These are phyloP conservation scores for Nephromyces sp. DNA, from an alignment of 169 alveolate species.

Conservation along the genomic window DNA sequence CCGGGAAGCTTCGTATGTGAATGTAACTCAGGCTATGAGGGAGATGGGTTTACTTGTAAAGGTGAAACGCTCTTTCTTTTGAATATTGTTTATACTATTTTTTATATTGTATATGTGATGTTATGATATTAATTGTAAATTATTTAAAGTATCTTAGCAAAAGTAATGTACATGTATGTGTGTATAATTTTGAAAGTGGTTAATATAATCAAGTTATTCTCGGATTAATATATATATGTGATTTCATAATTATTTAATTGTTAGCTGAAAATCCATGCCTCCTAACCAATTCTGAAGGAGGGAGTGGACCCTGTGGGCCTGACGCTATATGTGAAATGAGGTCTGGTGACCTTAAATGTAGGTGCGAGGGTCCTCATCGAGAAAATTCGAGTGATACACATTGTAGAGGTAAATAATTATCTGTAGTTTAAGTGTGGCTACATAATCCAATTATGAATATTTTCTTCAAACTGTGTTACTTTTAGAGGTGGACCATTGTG, in stretches of 20 bases:
- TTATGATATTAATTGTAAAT: slow-evolving; percentile 1
- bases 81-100: slow-evolving; percentile 11
- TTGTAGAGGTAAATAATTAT: not conserved
- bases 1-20: slow-evolving; percentile 39
- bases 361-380: not conserved
- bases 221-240: too few species aligned
- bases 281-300: not conserved
- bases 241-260: not conserved
- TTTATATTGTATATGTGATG: slow-evolving; percentile 17
- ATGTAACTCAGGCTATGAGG: slow-evolving; percentile 39
- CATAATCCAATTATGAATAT: too few species aligned
- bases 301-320: not conserved
- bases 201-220: too few species aligned
- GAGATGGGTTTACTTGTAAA: slow-evolving; percentile 31
- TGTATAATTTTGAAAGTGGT: too few species aligned
- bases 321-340: not conserved
- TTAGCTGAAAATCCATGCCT: not conserved
- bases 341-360: not conserved
- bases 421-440: too few species aligned
- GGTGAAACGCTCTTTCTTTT: slow-evolving; percentile 14
- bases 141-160: slow-evolving; percentile 10
- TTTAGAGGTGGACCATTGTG: slow-evolving; percentile 1
- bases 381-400: not conserved
- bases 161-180: too few species aligned
- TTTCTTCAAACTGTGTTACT: too few species aligned